A percentile compares a stretch with the other conserved stretches of the same genome.
These are phyloP conservation scores for Coemansia sp. DNA, from an alignment of 192 early-diverging fungal genomes.

Conservation along the genomic window DNA sequence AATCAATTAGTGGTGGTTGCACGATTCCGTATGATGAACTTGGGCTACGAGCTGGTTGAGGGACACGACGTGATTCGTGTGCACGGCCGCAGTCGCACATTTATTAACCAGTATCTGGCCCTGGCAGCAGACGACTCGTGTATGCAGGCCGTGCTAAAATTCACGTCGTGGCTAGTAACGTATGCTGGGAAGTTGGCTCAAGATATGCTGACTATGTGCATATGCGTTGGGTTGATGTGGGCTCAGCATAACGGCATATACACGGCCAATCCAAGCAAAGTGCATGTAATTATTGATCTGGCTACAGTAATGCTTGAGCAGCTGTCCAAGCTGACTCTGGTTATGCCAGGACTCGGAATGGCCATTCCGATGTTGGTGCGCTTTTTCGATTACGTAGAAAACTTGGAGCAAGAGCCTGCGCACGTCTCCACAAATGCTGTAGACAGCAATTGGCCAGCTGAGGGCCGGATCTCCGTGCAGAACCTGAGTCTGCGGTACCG, in stretches of 20 bases:
- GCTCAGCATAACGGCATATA: neutral
- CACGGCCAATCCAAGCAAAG: constrained; percentile 5
- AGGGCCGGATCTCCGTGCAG: constrained; percentile 45
- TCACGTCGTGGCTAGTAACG: neutral
- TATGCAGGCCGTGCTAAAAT: neutral
- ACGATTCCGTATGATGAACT: neutral
- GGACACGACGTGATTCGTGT: constrained; percentile 10
- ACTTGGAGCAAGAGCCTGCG: constrained; percentile 61
- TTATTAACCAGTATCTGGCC: neutral
- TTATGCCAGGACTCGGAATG: neutral
- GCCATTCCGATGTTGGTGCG: constrained; percentile 1
- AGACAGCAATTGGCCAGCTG: constrained; percentile 49
- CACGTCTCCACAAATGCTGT: constrained; percentile 47
- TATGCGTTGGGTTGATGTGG: constrained; percentile 8
- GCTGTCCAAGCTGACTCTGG: constrained; percentile 2
- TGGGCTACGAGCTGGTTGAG: neutral
- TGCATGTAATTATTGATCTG: constrained; percentile 10
- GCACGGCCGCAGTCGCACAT: neutral
- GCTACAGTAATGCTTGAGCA: constrained; percentile 3
- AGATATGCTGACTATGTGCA: constrained; percentile 8
- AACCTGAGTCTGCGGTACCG: constrained; percentile 53
- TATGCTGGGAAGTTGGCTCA: neutral
- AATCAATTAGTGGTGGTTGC: neutral
- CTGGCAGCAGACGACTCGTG: neutral
- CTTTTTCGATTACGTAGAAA: constrained; percentile 18